Conservation (phyloP, 305 asterid genomes). For the Rubia tinctorum region DNA sequence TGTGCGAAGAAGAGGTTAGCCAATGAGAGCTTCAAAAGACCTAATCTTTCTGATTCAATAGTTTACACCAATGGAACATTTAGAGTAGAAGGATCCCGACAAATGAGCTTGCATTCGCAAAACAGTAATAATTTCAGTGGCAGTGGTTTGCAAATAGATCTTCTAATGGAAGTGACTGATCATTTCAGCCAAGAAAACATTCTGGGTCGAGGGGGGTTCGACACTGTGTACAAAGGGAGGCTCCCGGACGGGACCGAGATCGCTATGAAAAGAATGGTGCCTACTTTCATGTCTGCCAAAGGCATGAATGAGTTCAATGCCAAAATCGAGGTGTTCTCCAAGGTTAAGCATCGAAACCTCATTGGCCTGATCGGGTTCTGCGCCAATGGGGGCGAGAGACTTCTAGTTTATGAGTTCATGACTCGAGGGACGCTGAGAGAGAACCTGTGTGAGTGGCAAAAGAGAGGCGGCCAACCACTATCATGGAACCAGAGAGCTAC, state of each 20-base stretch:
- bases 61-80: conserved; percentile 8
- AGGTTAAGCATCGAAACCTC: conserved; percentile 65
- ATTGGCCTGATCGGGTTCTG: conserved; percentile 81
- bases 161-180: conserved; percentile 53
- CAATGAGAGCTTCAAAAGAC: conserved; percentile 9
- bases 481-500: conserved; percentile 61
- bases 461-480: conserved; percentile 31
- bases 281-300: conserved; percentile 31
- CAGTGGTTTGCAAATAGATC: conserved; percentile 46
- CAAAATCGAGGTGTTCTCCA: conserved; percentile 76
- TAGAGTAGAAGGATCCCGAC: not conserved
- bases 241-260: conserved; percentile 60
- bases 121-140: conserved; percentile 25
- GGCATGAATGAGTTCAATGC: conserved; percentile 66
- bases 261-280: conserved; percentile 89
- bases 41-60: conserved; percentile 14
- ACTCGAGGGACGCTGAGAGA: conserved; percentile 66
- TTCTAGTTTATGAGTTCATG: conserved; percentile 83
- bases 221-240: conserved; percentile 64
- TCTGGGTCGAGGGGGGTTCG: conserved; percentile 80
- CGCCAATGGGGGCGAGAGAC: conserved; percentile 57
- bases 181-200: conserved; percentile 51
- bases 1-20: conserved; percentile 23
- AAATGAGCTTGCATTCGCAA: conserved; percentile 11
- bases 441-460: conserved; percentile 45